phyloP scores from a whole-genome alignment of 495 filamentous ascomycete species.

The Penicillium flavigenum region DNA sequence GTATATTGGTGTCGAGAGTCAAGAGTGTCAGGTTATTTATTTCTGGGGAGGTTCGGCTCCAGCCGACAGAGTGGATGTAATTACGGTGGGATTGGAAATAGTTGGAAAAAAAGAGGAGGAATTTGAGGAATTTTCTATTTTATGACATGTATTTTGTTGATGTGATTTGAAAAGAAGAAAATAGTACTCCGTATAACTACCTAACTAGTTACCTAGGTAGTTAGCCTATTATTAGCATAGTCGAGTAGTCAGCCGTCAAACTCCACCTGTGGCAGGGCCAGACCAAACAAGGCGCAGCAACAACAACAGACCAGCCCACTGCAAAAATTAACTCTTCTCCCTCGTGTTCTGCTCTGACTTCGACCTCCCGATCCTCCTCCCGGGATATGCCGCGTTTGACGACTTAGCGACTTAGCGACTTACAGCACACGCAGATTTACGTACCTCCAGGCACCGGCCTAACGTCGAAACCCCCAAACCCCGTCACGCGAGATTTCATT shows the following conservation, averaged over 20 bases:
- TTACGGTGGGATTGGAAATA: not conserved
- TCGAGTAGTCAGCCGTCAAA: conserved; percentile 14
- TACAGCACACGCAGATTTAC: conserved; percentile 9
- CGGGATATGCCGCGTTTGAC: conserved; percentile 9
- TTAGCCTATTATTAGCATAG: conserved; percentile 10
- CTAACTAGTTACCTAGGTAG: too few species aligned
- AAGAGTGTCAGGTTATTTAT: not conserved
- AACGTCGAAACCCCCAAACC: conserved; percentile 8
- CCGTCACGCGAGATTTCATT: not conserved
- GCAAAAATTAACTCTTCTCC: conserved; percentile 10
- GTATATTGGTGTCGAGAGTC: not conserved
- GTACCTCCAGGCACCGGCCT: conserved; percentile 16
- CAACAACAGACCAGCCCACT: conserved; percentile 10
- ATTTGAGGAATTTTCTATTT: too few species aligned
- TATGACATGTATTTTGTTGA: not conserved
- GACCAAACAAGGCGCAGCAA: conserved; percentile 35
- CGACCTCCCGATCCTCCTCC: not conserved
- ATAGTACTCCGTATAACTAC: not conserved
- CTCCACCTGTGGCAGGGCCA: conserved; percentile 24
- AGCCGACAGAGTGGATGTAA: not conserved
- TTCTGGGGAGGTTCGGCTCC: not conserved
- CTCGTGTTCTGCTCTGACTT: not conserved
- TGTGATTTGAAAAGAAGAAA: not conserved
- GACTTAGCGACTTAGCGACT: conserved; percentile 1
- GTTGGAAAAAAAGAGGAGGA: not conserved